These are phyloP conservation scores for Fragaria iinumae DNA, from an alignment of 306 rosid genomes.

Conservation along the genomic window DNA sequence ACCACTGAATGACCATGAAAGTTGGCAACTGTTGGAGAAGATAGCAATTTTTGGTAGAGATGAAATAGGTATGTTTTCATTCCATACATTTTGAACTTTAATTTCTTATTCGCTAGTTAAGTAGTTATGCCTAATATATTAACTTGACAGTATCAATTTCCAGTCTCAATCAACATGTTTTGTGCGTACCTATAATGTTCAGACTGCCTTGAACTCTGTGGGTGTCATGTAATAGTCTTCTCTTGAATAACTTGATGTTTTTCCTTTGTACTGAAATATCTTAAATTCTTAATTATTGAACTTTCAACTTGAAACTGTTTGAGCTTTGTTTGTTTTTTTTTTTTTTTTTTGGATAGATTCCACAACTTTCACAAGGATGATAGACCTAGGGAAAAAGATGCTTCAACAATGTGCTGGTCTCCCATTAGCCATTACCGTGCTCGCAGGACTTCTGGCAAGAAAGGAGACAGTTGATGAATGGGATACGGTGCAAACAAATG, in stretches of 20 bases:
- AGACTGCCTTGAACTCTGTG: no score
- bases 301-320: no score
- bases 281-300: no score
- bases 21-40: slow-evolving; percentile 47
- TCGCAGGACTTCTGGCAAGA: slow-evolving; percentile 6
- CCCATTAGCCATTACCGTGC: slow-evolving; percentile 14
- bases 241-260: no score
- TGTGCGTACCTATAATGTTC: no score
- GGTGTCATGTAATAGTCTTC: no score
- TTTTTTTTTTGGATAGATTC: no score
- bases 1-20: slow-evolving; percentile 32
- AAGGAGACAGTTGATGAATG: slow-evolving; percentile 8
- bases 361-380: neutral
- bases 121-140: neutral
- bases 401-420: neutral
- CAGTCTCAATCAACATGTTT: neutral
- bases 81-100: neutral
- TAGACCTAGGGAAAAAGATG: neutral
- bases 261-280: no score
- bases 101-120: neutral
- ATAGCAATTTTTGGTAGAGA: slow-evolving; percentile 31
- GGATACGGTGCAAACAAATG: slow-evolving; percentile 26
- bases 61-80: neutral
- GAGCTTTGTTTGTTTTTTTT: no score
- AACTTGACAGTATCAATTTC: no score